Conservation (phyloP, 176 grass and related monocot species). For the Ensete glaucum region DNA sequence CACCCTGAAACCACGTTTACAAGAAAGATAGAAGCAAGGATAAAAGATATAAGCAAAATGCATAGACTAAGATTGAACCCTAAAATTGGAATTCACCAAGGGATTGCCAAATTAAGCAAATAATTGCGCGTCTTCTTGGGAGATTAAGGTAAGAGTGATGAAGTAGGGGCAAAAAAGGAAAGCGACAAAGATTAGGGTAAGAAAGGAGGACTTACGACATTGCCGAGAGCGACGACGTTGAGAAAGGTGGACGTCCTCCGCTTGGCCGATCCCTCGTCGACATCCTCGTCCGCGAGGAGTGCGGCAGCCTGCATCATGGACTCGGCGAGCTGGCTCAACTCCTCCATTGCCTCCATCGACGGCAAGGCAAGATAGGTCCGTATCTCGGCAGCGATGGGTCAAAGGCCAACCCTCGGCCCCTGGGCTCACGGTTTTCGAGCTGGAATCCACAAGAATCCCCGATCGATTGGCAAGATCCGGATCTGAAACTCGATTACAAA, state of each 20-base stretch:
- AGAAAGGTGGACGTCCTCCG: conserved; percentile 77
- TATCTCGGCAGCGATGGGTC: background rate
- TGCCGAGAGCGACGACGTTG: conserved; percentile 87
- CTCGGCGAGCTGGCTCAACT: conserved; percentile 70
- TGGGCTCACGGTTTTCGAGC: background rate
- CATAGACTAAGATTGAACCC: background rate
- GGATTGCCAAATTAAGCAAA: background rate
- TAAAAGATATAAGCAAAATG: background rate
- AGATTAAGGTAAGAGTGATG: background rate
- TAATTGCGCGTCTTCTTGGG: background rate
- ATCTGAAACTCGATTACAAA: background rate
- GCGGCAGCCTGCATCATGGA: conserved; percentile 86
- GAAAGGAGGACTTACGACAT: conserved; percentile 64
- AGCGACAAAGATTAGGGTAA: background rate
- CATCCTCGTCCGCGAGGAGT: conserved; percentile 81
- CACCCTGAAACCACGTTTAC: conserved; percentile 31
- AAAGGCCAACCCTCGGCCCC: no score
- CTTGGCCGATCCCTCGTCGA: conserved; percentile 39
- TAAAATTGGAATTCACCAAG: background rate
- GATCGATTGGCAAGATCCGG: background rate
- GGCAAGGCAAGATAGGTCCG: background rate
- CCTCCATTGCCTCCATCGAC: conserved; percentile 83
- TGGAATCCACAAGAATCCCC: background rate
- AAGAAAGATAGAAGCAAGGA: background rate
- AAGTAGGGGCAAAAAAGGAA: background rate